phyloP scores from a whole-genome alignment of 805 yeast genomes.

The Candida maesae region DNA sequence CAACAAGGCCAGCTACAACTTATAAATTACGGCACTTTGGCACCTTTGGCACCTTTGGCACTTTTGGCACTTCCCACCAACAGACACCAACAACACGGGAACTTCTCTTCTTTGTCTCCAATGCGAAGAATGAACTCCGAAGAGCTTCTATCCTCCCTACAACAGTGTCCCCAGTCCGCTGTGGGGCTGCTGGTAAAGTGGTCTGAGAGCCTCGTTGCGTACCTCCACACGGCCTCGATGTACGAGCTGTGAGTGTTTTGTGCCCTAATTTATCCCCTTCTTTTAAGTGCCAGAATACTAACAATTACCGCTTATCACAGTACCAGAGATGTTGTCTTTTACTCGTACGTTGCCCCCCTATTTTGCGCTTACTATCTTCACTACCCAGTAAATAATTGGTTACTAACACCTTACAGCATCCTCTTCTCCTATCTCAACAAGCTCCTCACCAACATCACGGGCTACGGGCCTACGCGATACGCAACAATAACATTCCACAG shows the following conservation, averaged over 20 bases:
- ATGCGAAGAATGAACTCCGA: no score
- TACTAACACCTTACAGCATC: conserved; percentile 8
- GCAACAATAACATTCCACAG: conserved; percentile 3
- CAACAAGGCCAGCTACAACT: no score
- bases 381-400: no score
- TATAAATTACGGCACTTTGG: no score
- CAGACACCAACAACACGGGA: no score
- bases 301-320: not conserved
- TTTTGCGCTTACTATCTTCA: not conserved
- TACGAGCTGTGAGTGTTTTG: conserved; percentile 5
- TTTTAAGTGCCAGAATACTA: not conserved
- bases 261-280: not conserved
- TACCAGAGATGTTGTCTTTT: conserved; percentile 8
- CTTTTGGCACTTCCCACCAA: no score
- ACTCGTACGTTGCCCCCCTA: conserved; percentile 1
- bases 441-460: conserved; percentile 24
- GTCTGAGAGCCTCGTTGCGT: not conserved
- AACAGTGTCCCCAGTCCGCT: no score
- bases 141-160: no score
- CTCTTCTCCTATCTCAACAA: conserved; percentile 3
- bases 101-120: no score
- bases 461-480: conserved; percentile 40
- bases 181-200: no score
- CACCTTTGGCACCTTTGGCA: no score
- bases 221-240: conserved; percentile 5